Conservation (phyloP, 768 basidiomycete genomes). For the Mycena olivaceomarginata region DNA sequence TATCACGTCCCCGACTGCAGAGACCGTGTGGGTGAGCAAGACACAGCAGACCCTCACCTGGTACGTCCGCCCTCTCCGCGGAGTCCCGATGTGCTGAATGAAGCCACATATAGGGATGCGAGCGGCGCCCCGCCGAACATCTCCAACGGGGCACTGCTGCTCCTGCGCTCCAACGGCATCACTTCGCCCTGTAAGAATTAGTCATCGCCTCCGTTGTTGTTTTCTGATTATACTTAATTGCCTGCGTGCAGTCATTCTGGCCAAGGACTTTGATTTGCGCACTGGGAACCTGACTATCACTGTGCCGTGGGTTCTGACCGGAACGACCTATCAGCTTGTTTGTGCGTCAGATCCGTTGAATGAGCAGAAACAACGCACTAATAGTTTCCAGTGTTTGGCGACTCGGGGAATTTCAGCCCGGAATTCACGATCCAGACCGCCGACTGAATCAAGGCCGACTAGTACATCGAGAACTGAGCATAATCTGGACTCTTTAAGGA, state of each 20-base stretch:
- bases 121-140: constrained; percentile 44
- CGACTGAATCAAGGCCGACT: background rate
- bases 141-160: constrained; percentile 46
- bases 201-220: background rate
- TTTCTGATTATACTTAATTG: background rate
- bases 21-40: constrained; percentile 50
- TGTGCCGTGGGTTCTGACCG: constrained; percentile 45
- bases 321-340: constrained; percentile 47
- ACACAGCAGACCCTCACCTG: constrained; percentile 51
- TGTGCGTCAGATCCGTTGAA: constrained; percentile 42
- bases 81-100: background rate
- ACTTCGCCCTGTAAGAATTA: constrained; percentile 12
- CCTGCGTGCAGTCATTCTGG: constrained; percentile 47
- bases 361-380: background rate
- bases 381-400: constrained; percentile 53
- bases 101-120: constrained; percentile 46
- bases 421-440: constrained; percentile 50
- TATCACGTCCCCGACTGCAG: constrained; percentile 46
- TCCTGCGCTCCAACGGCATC: constrained; percentile 37
- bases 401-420: constrained; percentile 55
- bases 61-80: constrained; percentile 41
- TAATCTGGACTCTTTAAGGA: background rate
- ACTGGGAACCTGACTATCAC: constrained; percentile 42
- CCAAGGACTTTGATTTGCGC: constrained; percentile 44
- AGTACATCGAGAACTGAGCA: background rate